phyloP scores from a whole-genome alignment of 2,329 filamentous ascomycete genomes.

The Bimuria novae-zelandiae region DNA sequence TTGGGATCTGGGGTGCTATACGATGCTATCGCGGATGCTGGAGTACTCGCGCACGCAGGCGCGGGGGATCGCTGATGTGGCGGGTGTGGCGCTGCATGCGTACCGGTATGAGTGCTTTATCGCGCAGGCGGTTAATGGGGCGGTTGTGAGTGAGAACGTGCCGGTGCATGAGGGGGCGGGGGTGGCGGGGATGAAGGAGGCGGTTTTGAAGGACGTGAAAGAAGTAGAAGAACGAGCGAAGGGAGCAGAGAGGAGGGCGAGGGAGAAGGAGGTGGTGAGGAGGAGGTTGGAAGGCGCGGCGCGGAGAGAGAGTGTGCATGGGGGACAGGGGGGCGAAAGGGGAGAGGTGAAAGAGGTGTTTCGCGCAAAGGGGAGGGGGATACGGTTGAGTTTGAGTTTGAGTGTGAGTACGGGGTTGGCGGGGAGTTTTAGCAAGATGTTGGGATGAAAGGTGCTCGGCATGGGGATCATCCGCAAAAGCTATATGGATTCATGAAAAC shows the following conservation, averaged over 20 bases:
- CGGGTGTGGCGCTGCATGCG: constrained; percentile 30
- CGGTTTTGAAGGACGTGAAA: constrained; percentile 18
- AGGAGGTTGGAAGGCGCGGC: constrained; percentile 8
- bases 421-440: constrained; percentile 17
- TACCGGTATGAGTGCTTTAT: constrained; percentile 41
- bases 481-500: neutral
- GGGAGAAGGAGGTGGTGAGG: neutral
- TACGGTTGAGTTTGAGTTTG: constrained; percentile 39
- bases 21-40: constrained; percentile 22
- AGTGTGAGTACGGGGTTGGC: constrained; percentile 31
- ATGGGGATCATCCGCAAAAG: no score
- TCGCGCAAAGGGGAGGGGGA: constrained; percentile 30
- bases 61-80: constrained; percentile 25
- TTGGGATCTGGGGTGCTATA: constrained; percentile 36
- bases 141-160: constrained; percentile 30
- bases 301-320: constrained; percentile 21
- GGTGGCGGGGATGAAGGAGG: constrained; percentile 23
- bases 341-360: constrained; percentile 30
- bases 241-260: constrained; percentile 1
- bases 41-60: constrained; percentile 23
- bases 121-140: constrained; percentile 28
- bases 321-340: constrained; percentile 33
- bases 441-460: no score
- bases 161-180: constrained; percentile 28
- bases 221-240: neutral